Evolutionary conservation across 441 rosid genomes (phyloP).

Genomic region (Daphne laureola): DNA sequence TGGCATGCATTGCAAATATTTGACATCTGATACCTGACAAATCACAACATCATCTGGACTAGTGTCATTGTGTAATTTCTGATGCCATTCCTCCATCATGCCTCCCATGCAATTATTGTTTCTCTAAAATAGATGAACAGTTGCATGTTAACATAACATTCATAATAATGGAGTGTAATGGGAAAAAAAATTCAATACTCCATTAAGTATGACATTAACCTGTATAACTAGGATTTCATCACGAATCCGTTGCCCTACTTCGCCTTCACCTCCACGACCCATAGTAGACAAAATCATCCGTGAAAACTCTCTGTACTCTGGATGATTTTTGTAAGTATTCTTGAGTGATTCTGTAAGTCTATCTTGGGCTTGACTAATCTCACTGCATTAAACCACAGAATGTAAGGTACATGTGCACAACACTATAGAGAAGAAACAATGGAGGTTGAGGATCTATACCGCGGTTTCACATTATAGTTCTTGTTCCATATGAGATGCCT

Average conservation of each 20-base stretch:
- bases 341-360: conserved; percentile 84
- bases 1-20: conserved; percentile 11
- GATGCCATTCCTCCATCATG: conserved; percentile 99
- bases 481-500: conserved; percentile 99
- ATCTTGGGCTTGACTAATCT: conserved; percentile 95
- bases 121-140: conserved; percentile 48
- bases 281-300: conserved; percentile 92
- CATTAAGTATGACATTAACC: conserved; percentile 34
- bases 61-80: conserved; percentile 96
- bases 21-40: conserved; percentile 67
- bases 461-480: conserved; percentile 98
- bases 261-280: conserved; percentile 99
- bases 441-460: conserved; percentile 35
- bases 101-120: conserved; percentile 97
- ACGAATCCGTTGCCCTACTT: conserved; percentile 96
- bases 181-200: conserved; percentile 15
- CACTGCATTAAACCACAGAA: conserved; percentile 45
- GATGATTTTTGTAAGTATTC: conserved; percentile 43
- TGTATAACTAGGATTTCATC: conserved; percentile 97
- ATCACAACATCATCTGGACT: conserved; percentile 98
- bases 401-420: background rate
- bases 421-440: conserved; percentile 8
- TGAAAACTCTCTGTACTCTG: conserved; percentile 67
- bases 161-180: conserved; percentile 14
- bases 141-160: background rate